phyloP scores from a whole-genome alignment of 192 early-diverging fungal genomes.

The Chytriomyces sp. region DNA sequence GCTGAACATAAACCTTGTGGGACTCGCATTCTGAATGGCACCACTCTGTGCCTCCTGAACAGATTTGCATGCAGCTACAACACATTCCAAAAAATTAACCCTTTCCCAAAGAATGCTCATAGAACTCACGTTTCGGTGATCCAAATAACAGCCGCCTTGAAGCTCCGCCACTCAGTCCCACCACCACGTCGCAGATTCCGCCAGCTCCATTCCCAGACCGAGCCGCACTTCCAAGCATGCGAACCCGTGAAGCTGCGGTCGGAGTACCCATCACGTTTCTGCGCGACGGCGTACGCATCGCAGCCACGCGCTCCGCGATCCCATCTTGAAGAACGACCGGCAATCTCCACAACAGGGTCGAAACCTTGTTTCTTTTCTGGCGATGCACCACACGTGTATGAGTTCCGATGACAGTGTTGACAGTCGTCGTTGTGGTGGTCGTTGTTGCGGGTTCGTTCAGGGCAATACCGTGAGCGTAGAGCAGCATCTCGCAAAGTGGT shows the following conservation, averaged over 20 bases:
- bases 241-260: neutral
- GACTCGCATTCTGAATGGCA: no score
- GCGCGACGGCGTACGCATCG: slow-evolving; percentile 9
- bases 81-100: no score
- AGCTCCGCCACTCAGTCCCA: neutral
- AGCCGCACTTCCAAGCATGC: no score
- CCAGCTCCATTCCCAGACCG: no score
- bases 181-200: neutral
- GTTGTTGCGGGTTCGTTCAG: neutral
- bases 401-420: no score
- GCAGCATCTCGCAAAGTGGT: slow-evolving; percentile 12
- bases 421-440: neutral
- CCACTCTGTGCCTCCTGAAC: no score
- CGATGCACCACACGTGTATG: no score
- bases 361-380: neutral
- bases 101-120: no score
- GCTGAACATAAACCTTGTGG: neutral
- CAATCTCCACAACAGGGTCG: slow-evolving; percentile 3
- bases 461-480: slow-evolving; percentile 16
- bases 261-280: slow-evolving; percentile 3
- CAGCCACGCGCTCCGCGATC: slow-evolving; percentile 7
- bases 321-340: slow-evolving; percentile 3
- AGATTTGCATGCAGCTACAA: neutral
- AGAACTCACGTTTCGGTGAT: neutral
- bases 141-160: slow-evolving; percentile 2